A percentile compares a stretch with the other conserved stretches of the same genome.
phyloP scores from a whole-genome alignment of 2,329 filamentous ascomycete species.

The Arthroderma sp. region DNA sequence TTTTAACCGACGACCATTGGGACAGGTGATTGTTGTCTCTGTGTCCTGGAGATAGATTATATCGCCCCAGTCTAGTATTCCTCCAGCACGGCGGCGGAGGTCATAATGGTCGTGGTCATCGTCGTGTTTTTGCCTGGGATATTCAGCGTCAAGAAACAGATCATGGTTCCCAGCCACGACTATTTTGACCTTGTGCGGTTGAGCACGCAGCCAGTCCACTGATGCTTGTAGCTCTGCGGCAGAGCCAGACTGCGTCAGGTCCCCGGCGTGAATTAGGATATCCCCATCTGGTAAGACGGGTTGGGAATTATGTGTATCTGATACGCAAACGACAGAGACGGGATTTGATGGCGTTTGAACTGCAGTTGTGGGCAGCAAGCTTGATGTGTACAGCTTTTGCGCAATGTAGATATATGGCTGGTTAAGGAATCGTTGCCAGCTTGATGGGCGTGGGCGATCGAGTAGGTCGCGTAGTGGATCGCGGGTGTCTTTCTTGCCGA shows the following conservation, averaged over 20 bases:
- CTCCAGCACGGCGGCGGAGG: not conserved
- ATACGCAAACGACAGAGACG: constrained; percentile 16
- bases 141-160: constrained; percentile 56
- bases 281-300: constrained; percentile 21
- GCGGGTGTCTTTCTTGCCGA: no score
- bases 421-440: constrained; percentile 10
- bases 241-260: constrained; percentile 48
- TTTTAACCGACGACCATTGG: constrained; percentile 43
- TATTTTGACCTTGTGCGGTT: constrained; percentile 63
- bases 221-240: constrained; percentile 57
- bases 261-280: constrained; percentile 30
- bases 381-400: constrained; percentile 10
- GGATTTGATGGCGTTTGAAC: not conserved
- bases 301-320: constrained; percentile 20
- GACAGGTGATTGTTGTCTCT: constrained; percentile 46
- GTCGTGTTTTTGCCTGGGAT: constrained; percentile 34
- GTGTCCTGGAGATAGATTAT: constrained; percentile 60
- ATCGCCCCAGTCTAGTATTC: constrained; percentile 39
- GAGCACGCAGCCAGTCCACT: constrained; percentile 58
- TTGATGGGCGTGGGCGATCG: constrained; percentile 8
- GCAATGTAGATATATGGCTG: constrained; percentile 12
- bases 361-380: constrained; percentile 4
- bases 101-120: constrained; percentile 5
- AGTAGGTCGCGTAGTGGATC: constrained; percentile 4
- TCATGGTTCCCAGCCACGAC: constrained; percentile 79